Percentiles rank a stretch among this genome's conserved stretches.
Conservation (phyloP, 495 filamentous ascomycete genomes). For the Cenococcum geophilum region DNA sequence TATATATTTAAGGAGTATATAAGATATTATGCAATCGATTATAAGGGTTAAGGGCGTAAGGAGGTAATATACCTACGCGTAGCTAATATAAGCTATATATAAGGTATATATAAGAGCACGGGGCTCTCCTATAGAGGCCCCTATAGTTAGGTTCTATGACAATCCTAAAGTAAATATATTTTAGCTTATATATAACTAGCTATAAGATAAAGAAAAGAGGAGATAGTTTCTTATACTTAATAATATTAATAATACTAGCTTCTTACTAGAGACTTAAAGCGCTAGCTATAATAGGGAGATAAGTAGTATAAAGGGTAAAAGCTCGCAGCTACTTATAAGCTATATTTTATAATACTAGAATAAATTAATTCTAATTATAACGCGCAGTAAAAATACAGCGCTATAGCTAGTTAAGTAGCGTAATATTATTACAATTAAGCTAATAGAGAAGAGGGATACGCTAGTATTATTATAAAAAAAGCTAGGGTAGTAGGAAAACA, state of each 20-base stretch:
- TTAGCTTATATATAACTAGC: constrained; percentile 36
- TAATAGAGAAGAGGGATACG: constrained; percentile 34
- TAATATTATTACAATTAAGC: constrained; percentile 39
- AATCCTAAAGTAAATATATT: constrained; percentile 36
- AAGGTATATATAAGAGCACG: no score
- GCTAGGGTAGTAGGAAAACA: constrained; percentile 25
- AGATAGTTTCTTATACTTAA: constrained; percentile 50
- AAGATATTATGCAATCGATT: no score
- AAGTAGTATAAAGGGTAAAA: no score
- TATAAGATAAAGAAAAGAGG: constrained; percentile 34
- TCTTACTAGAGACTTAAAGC: constrained; percentile 20
- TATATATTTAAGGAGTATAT: no score
- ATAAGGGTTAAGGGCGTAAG: no score
- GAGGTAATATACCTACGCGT: no score
- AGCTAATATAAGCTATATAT: no score
- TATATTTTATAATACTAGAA: constrained; percentile 9
- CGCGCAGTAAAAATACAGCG: neutral
- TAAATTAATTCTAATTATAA: constrained; percentile 5
- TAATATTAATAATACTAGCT: constrained; percentile 45
- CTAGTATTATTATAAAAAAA: constrained; percentile 41
- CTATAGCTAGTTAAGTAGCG: constrained; percentile 33
- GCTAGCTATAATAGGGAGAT: no score
- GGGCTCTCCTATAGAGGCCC: no score
- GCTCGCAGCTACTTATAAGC: no score
- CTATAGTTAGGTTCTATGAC: no score